Evolutionary conservation across 192 early-diverging fungal species (phyloP).

Genomic region (Podila clonocystis): DNA sequence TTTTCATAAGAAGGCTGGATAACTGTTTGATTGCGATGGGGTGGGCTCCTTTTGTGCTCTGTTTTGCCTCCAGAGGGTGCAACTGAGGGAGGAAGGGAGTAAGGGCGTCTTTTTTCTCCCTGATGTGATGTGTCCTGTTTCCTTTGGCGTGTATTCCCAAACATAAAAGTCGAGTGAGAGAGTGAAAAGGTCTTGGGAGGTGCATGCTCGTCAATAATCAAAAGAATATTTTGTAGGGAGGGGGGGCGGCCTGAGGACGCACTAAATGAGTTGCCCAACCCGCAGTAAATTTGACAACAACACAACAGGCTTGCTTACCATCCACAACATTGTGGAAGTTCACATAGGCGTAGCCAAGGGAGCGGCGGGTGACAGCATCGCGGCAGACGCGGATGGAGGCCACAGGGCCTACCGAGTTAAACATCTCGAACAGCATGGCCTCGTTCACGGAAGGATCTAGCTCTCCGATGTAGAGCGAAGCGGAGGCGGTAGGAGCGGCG

Average conservation of each 20-base stretch:
- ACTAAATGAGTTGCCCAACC: neutral
- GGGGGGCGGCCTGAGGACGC: neutral
- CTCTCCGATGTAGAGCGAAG: constrained; percentile 96
- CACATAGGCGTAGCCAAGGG: constrained; percentile 97
- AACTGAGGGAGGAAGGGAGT: too few relatives aligned
- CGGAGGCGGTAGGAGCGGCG: constrained; percentile 64
- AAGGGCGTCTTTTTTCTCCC: too few relatives aligned
- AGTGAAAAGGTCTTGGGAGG: too few relatives aligned
- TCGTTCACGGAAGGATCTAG: constrained; percentile 96
- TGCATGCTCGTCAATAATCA: too few relatives aligned
- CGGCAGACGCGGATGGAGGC: constrained; percentile 98
- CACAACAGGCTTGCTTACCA: constrained; percentile 45
- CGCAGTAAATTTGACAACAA: constrained; percentile 7
- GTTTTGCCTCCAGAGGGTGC: too few relatives aligned
- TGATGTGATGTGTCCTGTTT: too few relatives aligned
- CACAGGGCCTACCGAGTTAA: constrained; percentile 94
- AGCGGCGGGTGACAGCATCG: constrained; percentile 95
- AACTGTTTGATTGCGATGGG: too few relatives aligned
- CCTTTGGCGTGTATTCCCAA: too few relatives aligned
- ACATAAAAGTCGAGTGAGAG: too few relatives aligned
- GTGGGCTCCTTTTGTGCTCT: too few relatives aligned
- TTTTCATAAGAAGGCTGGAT: too few relatives aligned
- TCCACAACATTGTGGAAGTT: constrained; percentile 95
- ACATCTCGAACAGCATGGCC: constrained; percentile 97
- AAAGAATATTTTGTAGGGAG: neutral